Evolutionary conservation across 2,329 filamentous ascomycete species (phyloP).

Genomic region (Elsinoe arachidis): DNA sequence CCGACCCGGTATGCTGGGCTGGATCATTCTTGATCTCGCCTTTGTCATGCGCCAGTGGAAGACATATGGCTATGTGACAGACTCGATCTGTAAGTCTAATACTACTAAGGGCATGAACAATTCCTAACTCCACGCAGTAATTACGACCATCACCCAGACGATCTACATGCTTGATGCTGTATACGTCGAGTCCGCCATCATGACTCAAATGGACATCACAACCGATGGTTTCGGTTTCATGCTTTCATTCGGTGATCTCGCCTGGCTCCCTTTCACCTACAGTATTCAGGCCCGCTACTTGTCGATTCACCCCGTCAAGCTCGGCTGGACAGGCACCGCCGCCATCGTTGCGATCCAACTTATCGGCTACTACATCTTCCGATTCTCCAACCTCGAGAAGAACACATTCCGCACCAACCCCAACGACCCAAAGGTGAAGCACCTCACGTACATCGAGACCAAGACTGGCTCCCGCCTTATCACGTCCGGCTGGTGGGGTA

Average conservation of each 20-base stretch:
- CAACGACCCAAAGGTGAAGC: constrained; percentile 62
- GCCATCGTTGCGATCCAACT: constrained; percentile 59
- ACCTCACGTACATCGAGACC: constrained; percentile 81
- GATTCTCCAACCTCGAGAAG: constrained; percentile 88
- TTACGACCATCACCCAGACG: constrained; percentile 67
- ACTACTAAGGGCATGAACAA: neutral
- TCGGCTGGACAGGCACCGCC: constrained; percentile 59
- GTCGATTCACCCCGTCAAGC: constrained; percentile 67
- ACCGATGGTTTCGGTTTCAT: constrained; percentile 93
- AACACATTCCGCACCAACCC: constrained; percentile 87
- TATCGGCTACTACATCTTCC: constrained; percentile 83
- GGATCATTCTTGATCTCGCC: constrained; percentile 75
- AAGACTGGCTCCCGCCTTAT: constrained; percentile 72
- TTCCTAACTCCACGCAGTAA: constrained; percentile 34
- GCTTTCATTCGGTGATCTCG: constrained; percentile 84
- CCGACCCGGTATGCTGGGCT: constrained; percentile 83
- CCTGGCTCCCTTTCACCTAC: constrained; percentile 89
- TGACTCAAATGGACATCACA: constrained; percentile 92
- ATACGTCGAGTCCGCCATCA: constrained; percentile 77
- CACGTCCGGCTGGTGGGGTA: constrained; percentile 86
- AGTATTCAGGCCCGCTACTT: constrained; percentile 78
- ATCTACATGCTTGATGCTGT: constrained; percentile 78
- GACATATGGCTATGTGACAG: constrained; percentile 71
- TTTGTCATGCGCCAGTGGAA: constrained; percentile 85
- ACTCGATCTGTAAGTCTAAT: constrained; percentile 54